Conservation (phyloP, 2,329 filamentous ascomycete genomes). For the Fusarium chlamydosporum region DNA sequence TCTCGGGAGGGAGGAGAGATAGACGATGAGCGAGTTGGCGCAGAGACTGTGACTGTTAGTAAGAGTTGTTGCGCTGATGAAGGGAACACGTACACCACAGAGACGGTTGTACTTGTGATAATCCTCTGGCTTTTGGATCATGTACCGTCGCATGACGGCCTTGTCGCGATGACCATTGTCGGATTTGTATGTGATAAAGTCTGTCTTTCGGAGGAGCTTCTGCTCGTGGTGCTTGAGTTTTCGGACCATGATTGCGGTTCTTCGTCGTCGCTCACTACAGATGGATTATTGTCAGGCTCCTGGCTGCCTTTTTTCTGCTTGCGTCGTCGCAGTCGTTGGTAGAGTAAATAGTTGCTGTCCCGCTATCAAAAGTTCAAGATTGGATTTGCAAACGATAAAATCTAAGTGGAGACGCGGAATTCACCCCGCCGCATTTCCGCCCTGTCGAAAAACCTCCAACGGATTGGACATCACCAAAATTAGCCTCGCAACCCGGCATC, state of each 20-base stretch:
- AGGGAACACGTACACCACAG: constrained; percentile 71
- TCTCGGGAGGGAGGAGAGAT: constrained; percentile 83
- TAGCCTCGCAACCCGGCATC: constrained; percentile 18
- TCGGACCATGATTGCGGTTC: constrained; percentile 80
- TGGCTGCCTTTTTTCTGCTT: not conserved
- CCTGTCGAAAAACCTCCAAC: constrained; percentile 49
- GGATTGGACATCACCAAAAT: constrained; percentile 38
- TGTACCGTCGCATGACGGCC: constrained; percentile 84
- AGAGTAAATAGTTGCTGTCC: constrained; percentile 13
- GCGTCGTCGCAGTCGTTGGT: constrained; percentile 3
- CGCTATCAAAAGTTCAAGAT: constrained; percentile 23
- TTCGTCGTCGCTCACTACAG: not conserved
- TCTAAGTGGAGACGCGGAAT: constrained; percentile 50
- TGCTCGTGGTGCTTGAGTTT: constrained; percentile 98
- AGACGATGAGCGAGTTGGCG: constrained; percentile 92
- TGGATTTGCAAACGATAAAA: constrained; percentile 48
- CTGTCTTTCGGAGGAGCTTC: constrained; percentile 91
- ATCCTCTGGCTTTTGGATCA: constrained; percentile 90
- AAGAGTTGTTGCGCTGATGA: constrained; percentile 41
- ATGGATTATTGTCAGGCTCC: not conserved
- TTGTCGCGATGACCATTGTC: constrained; percentile 90
- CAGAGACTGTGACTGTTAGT: constrained; percentile 70
- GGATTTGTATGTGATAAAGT: constrained; percentile 94
- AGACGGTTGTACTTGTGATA: constrained; percentile 78
- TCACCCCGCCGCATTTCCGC: constrained; percentile 45